Base-by-base conservation (phyloP, 164 flowering plant species). In the Berberis vulgaris region DNA sequence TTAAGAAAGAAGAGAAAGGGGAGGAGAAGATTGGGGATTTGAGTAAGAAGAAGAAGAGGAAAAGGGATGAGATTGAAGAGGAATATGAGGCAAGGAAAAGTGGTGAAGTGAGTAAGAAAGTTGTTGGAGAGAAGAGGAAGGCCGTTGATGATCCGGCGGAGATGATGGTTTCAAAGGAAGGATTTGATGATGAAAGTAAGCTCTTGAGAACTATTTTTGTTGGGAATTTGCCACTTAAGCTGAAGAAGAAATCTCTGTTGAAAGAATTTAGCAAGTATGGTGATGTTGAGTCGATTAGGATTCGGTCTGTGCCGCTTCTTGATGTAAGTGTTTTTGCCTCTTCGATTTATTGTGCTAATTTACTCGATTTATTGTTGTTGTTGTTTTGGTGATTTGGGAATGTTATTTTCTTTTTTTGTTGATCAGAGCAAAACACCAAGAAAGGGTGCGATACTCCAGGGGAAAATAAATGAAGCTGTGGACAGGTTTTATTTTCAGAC, bases 141-240 rank as follows among this genome's bases (percentile, higher is more conserved):
- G 69, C 65, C 12, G 70, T 68, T 57, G 96, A 87, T 49, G 76
- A 82, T 61, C 76, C 81, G 0, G 77, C 70, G 43, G 85, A 78
- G 57, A 63, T 77, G 80, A 58, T 79, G 77, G 87, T 82, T 38
- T 55, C 83, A 1, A 79, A 81, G 72, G 97, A 91, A 54, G 90
- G 90, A 50, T 91, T 82, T 74, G 99, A 95, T 71, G 97, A 91
- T 62, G 97, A 95, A 70, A 67, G 55, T 57, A 95, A 91, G 85
- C 84, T 95, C 43, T 69, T 82, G 73, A 89, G 97, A 77, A 95
- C 99, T 45, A 80, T 95, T 40, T 95, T 95, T 74, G 90, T 87
- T 54, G 97, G 99, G 73, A 95, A 95, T 67, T 83, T 95, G 83
- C 94, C 96, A 0, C 61, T 91, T 73, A 89, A 86, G 73, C 65